Percentiles rank a stretch among this genome's conserved stretches.
Conservation (phyloP, 1,139 yeast species). For the Saccharomyces hybrid region DNA sequence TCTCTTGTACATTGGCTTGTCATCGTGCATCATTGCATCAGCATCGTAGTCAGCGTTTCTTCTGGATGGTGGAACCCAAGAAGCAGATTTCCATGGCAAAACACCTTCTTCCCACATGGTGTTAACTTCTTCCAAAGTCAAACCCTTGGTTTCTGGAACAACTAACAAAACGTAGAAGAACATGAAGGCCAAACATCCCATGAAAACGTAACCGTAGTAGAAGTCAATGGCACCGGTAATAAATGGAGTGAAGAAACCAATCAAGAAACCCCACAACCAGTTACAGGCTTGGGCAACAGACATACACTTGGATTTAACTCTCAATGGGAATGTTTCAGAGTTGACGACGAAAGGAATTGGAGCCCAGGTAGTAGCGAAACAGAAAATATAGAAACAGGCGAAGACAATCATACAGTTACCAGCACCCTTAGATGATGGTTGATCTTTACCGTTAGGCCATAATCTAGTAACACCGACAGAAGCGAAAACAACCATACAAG, state of each 20-base stretch:
- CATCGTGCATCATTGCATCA: constrained; percentile 22
- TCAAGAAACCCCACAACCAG: constrained; percentile 75
- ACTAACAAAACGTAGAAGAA: constrained; percentile 56
- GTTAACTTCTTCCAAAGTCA: constrained; percentile 65
- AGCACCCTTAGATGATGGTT: constrained; percentile 38
- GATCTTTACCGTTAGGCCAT: constrained; percentile 38
- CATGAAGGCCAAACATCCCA: constrained; percentile 58
- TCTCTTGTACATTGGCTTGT: constrained; percentile 25
- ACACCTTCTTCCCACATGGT: constrained; percentile 40
- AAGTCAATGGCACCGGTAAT: constrained; percentile 48
- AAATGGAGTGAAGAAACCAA: constrained; percentile 72
- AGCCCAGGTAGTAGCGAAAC: constrained; percentile 81
- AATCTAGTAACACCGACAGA: constrained; percentile 56
- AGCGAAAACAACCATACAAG: constrained; percentile 57
- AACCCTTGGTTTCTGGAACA: constrained; percentile 66
- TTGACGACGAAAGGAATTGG: constrained; percentile 67
- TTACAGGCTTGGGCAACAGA: constrained; percentile 64
- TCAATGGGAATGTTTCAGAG: constrained; percentile 70
- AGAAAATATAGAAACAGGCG: constrained; percentile 69
- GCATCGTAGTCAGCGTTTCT: constrained; percentile 22
- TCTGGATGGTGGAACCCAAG: constrained; percentile 26
- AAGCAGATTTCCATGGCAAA: constrained; percentile 26
- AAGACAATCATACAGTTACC: constrained; percentile 75
- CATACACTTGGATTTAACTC: constrained; percentile 74
- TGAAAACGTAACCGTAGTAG: constrained; percentile 68